Evolutionary conservation across 306 rosid genomes (phyloP).

Genomic region (Dryas drummondii): DNA sequence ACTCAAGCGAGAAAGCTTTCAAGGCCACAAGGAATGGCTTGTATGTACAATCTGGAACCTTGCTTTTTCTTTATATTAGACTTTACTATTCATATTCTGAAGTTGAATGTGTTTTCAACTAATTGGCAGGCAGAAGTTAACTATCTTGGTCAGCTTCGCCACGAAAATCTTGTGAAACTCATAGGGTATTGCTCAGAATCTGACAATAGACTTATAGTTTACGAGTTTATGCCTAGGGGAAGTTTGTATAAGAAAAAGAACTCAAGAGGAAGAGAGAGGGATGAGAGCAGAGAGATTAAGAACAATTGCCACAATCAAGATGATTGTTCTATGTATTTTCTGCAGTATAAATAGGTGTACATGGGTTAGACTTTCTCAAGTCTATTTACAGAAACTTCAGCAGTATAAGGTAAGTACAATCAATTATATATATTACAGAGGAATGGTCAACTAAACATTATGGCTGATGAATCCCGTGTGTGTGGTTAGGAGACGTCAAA

Average conservation of each 20-base stretch:
- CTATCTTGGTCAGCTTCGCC: conserved; percentile 83
- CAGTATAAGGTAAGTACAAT: no score
- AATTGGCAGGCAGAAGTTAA: conserved; percentile 83
- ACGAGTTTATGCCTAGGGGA: conserved; percentile 88
- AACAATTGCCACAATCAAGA: no score
- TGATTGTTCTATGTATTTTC: no score
- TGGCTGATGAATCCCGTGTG: no score
- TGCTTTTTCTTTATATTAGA: background rate
- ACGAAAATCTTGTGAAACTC: conserved; percentile 86
- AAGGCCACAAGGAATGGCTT: conserved; percentile 98
- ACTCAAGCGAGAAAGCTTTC: conserved; percentile 90
- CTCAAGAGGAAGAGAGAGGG: no score
- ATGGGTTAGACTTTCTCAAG: no score
- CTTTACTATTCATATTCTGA: conserved; percentile 6
- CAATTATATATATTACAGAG: no score
- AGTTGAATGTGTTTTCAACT: conserved; percentile 7
- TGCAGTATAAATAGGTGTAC: no score
- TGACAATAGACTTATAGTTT: conserved; percentile 81
- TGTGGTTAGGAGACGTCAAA: no score
- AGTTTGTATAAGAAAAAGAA: conserved; percentile 39
- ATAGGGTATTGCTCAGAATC: conserved; percentile 82
- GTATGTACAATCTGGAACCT: conserved; percentile 45
- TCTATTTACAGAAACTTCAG: no score
- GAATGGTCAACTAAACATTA: no score
- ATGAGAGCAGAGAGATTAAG: no score